Base-by-base conservation (phyloP, 78 protist genomes). In the Dictyostelium intermedium region DNA sequence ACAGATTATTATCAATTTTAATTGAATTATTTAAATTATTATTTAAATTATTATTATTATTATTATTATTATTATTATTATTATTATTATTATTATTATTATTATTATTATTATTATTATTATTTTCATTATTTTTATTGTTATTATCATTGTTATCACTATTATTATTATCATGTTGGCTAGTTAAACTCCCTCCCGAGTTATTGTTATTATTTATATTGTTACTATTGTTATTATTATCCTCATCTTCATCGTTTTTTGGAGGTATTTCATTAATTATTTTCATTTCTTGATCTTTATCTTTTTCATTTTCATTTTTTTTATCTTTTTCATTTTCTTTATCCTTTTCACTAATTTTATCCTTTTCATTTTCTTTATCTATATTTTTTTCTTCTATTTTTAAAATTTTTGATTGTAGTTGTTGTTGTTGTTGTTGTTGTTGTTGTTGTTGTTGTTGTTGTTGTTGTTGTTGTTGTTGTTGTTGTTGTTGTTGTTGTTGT, bases 131-230 rank as follows among this genome's bases (percentile, higher is more conserved):
- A 9, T 69, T 30, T 8, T 30, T 69, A 9, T 6, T 8, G 76
- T 23, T 25, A 35, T 10, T 7, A 9, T 30, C 25, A 10, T 69
- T 30, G 9, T 30, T 23, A 8, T 69, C 4, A 9, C 25, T 4
- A 30, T 30, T 14, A 30, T 69, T 30, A 16, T 16, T 74, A 27
- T 73, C 25, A 35, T 18, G 13, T 25, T 66, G 74, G 20, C 27
- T 66, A 66, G 35, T 66, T 66, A 66, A 66, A 66, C 74, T 66
- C 74, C 74, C 74, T 37, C 37, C 81, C 11, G 34, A 74, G n/a
- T 27, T 20, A 70, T 32, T 5, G 32, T 70, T 70, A 70, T 70
- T 70, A 70, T 70, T 70, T 32, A 13, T 70, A 18, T 7, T 35
- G 2, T 35, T 74, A 34, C 35, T 74, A 7, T 27, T 74, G 35